Evolutionary conservation across 768 basidiomycete species (phyloP).

Genomic region (Trichaptum fuscoviolaceum): DNA sequence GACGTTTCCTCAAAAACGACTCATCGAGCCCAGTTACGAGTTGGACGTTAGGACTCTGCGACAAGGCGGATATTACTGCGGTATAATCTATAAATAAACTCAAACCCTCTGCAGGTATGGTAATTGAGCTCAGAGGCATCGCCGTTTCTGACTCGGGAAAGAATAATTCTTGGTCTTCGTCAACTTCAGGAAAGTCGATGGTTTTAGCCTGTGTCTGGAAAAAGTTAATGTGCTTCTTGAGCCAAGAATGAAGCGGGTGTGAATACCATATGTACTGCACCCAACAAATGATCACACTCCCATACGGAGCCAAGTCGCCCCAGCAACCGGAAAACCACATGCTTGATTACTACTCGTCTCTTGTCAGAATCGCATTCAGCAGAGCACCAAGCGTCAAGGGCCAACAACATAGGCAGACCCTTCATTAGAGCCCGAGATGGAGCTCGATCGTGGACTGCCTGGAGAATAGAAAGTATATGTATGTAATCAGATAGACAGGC

Average conservation of each 20-base stretch:
- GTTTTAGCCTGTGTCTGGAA: conserved; percentile 42
- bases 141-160: conserved; percentile 4
- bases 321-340: conserved; percentile 47
- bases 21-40: conserved; percentile 61
- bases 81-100: conserved; percentile 38
- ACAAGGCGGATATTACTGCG: conserved; percentile 50
- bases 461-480: conserved; percentile 62
- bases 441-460: conserved; percentile 61
- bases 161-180: conserved; percentile 18
- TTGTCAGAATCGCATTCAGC: conserved; percentile 41
- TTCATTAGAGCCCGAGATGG: conserved; percentile 71
- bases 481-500: conserved; percentile 74
- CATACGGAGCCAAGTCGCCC: conserved; percentile 56
- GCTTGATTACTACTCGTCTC: conserved; percentile 58
- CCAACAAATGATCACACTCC: conserved; percentile 51
- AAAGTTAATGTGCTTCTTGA: conserved; percentile 12
- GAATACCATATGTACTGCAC: conserved; percentile 52
- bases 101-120: neutral
- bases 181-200: conserved; percentile 33
- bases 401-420: conserved; percentile 83
- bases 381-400: conserved; percentile 47
- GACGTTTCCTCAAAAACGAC: conserved; percentile 45
- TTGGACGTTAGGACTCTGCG: conserved; percentile 48
- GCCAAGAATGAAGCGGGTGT: neutral
- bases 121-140: neutral